A percentile compares a stretch with the other conserved stretches of the same genome.
phyloP scores from a whole-genome alignment of 78 protist genomes.

The Dictyostelium brefeldianum region DNA sequence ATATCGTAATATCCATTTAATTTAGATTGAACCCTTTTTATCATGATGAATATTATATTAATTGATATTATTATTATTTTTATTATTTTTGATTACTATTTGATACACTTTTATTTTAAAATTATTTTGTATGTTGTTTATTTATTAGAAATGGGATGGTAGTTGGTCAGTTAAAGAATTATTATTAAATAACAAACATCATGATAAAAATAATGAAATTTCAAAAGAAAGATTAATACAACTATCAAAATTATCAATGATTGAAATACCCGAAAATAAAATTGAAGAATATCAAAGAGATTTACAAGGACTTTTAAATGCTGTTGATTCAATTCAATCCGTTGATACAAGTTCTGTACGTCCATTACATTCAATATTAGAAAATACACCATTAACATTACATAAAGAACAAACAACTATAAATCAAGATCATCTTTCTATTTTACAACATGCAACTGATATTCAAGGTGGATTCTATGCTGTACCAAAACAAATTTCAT shows the following conservation, averaged over 20 bases:
- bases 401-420: not conserved
- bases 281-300: slow-evolving; percentile 15
- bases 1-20: no score
- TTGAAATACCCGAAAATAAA: not conserved
- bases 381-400: not conserved
- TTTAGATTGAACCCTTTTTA: no score
- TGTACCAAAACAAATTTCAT: slow-evolving; percentile 46
- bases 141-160: slow-evolving; percentile 37
- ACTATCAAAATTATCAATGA: slow-evolving; percentile 42
- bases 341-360: slow-evolving; percentile 11
- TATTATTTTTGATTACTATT: no score
- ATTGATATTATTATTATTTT: no score
- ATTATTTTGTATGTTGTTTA: slow-evolving; percentile 1
- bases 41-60: no score
- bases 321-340: slow-evolving; percentile 47
- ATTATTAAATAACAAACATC: not conserved
- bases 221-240: slow-evolving; percentile 11
- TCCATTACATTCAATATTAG: slow-evolving; percentile 37
- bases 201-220: not conserved
- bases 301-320: slow-evolving; percentile 7
- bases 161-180: slow-evolving; percentile 50
- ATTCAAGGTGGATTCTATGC: slow-evolving; percentile 21
- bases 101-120: not conserved
- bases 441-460: slow-evolving; percentile 19
- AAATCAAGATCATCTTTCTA: not conserved